phyloP scores from a whole-genome alignment of 2,329 filamentous ascomycete species.

The Cercospora berteroae region DNA sequence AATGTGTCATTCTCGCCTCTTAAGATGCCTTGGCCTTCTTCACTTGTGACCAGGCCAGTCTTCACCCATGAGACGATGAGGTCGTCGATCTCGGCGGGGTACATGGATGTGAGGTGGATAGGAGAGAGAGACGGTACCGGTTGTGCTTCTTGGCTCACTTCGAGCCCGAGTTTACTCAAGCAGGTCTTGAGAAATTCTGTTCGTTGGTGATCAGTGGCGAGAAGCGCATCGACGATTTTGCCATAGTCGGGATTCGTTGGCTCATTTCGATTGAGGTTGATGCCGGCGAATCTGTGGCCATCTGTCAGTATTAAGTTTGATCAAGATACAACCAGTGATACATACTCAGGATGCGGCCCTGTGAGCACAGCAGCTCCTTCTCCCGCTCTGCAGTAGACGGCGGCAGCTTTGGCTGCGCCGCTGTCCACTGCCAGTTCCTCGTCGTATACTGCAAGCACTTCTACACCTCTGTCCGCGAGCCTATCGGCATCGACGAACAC shows the following conservation, averaged over 20 bases:
- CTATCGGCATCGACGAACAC: constrained; percentile 79
- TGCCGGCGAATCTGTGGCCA: constrained; percentile 68
- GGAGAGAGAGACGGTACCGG: constrained; percentile 75
- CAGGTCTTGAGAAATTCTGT: constrained; percentile 75
- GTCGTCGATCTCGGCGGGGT: constrained; percentile 63
- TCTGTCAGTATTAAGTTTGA: constrained; percentile 14
- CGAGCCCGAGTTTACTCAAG: constrained; percentile 76
- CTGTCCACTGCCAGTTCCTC: constrained; percentile 73
- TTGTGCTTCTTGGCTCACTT: constrained; percentile 66
- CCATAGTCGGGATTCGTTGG: constrained; percentile 64
- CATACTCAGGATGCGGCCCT: constrained; percentile 88
- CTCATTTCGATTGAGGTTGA: constrained; percentile 69
- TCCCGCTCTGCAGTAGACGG: constrained; percentile 80
- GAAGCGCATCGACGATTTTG: constrained; percentile 65
- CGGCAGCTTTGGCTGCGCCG: constrained; percentile 70
- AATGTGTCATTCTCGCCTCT: constrained; percentile 82
- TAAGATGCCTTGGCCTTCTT: constrained; percentile 65
- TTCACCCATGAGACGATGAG: constrained; percentile 66
- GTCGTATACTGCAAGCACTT: constrained; percentile 78
- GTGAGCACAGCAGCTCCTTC: constrained; percentile 77
- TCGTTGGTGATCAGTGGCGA: constrained; percentile 67
- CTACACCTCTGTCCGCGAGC: constrained; percentile 62
- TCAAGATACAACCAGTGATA: constrained; percentile 15
- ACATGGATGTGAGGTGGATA: constrained; percentile 74
- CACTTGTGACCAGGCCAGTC: constrained; percentile 57